Evolutionary conservation across 2,329 filamentous ascomycete genomes (phyloP).

Genomic region (Westerdykella ornata): DNA sequence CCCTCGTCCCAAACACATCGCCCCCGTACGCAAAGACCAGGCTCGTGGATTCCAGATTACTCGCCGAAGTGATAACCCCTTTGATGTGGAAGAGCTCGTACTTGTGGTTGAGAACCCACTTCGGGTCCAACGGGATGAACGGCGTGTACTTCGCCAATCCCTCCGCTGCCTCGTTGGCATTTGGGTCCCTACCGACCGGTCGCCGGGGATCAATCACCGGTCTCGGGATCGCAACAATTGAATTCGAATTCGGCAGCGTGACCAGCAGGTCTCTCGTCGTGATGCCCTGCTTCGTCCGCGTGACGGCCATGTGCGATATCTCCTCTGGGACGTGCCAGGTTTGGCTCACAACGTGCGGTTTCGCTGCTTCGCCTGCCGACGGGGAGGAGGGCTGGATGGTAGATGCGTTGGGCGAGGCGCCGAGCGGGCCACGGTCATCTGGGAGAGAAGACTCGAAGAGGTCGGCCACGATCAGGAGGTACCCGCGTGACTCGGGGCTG

Average conservation of each 20-base stretch:
- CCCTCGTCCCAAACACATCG: conserved; percentile 80
- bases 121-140: conserved; percentile 74
- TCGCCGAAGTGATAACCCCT: conserved; percentile 66
- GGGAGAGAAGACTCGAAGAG: conserved; percentile 79
- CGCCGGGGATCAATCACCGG: conserved; percentile 76
- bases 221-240: conserved; percentile 73
- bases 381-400: conserved; percentile 60
- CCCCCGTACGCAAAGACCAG: conserved; percentile 81
- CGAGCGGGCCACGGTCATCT: conserved; percentile 78
- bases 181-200: conserved; percentile 78
- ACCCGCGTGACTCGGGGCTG: conserved; percentile 61
- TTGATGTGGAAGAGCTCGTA: conserved; percentile 72
- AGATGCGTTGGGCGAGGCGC: conserved; percentile 65
- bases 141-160: conserved; percentile 72
- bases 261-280: conserved; percentile 75
- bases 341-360: conserved; percentile 73
- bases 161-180: conserved; percentile 71
- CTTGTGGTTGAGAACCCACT: conserved; percentile 71
- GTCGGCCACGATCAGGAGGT: conserved; percentile 79
- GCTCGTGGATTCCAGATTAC: conserved; percentile 84
- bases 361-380: conserved; percentile 49
- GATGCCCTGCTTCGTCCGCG: conserved; percentile 87
- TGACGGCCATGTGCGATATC: conserved; percentile 74
- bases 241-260: conserved; percentile 64
- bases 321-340: conserved; percentile 72